Percentiles rank a stretch among this genome's conserved stretches.
Evolutionary conservation across 2,329 filamentous ascomycete genomes (phyloP).

Genomic region (Phyllachora maydis): DNA sequence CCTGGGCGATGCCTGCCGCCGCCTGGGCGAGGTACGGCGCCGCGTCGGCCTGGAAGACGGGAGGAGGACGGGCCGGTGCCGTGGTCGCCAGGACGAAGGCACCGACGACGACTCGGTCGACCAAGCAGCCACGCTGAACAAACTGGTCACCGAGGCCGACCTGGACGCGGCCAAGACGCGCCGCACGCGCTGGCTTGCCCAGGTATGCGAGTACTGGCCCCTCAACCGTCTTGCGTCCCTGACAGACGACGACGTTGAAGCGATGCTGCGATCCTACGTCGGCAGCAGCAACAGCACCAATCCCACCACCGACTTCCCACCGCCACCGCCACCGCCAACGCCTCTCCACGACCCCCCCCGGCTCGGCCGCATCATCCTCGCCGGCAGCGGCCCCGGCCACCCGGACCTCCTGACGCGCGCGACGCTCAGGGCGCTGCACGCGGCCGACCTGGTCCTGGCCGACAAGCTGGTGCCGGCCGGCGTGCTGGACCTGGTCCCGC

Average conservation of each 20-base stretch:
- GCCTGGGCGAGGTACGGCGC: constrained; percentile 52
- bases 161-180: constrained; percentile 54
- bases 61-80: constrained; percentile 3
- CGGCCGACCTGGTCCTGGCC: constrained; percentile 60
- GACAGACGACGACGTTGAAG: constrained; percentile 57
- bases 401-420: constrained; percentile 77
- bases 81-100: constrained; percentile 7
- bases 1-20: constrained; percentile 57
- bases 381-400: constrained; percentile 81
- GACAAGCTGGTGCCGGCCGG: constrained; percentile 73
- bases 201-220: constrained; percentile 98
- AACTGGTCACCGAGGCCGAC: constrained; percentile 55
- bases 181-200: constrained; percentile 78
- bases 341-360: background rate
- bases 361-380: constrained; percentile 60
- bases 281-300: constrained; percentile 9
- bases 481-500: constrained; percentile 76
- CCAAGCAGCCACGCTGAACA: constrained; percentile 71
- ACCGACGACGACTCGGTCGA: constrained; percentile 40
- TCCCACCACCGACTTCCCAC: constrained; percentile 4
- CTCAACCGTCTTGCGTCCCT: constrained; percentile 62
- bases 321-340: constrained; percentile 8
- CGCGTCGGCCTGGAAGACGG: constrained; percentile 54
- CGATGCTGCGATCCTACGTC: constrained; percentile 54
- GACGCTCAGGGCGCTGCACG: constrained; percentile 54